Evolutionary conservation across 2,329 filamentous ascomycete genomes (phyloP), one percentile per base, ranked within the genome.

Genomic region (Fusarium praegraminearum): DNA sequence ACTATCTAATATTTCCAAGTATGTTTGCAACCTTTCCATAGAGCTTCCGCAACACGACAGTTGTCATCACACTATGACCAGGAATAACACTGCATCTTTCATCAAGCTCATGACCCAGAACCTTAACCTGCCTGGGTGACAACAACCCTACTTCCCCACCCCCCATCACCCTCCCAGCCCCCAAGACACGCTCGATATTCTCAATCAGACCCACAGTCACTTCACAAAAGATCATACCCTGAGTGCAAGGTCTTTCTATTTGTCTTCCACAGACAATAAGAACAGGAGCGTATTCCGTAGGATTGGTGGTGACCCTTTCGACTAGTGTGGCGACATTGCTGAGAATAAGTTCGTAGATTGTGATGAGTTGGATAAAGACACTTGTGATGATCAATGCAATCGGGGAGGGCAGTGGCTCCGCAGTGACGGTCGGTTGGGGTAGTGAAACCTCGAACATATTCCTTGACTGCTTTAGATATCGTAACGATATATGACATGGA

Each of bases 281-380:
- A 22, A 12, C 20, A 1, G 36, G 36, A 2, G 13, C 1, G 4
- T 7, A 9, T 8, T 1, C n/a, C 4, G 8, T 15, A 0, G n/a
- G n/a, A 22, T 40, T 1, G 12, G 3, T 22, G 0, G n/a, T 13
- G 3, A 40, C 11, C 13, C 36, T 11, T 13, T 40, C 36, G 11
- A 40, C 36, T 22, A 5, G 9, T 22, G 12, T 22, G 2, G 36
- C 20, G n/a, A 40, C 7, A 7, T 40, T 12, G 12, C 15, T 22
- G 1, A 40, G 36, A 7, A 40, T 20, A 5, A 40, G n/a, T 8
- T 40, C 36, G n/a, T 20, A 40, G 7, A 40, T 2, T 0, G 36
- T 40, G 36, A 40, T 15, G n/a, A 40, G 36, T 40, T 40, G 36
- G 0, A 13, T 1, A 12, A 40, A 40, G 2, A 40, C 2, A 15